phyloP scores from a whole-genome alignment of 2,329 filamentous ascomycete species.

The Talaromyces islandicus region DNA sequence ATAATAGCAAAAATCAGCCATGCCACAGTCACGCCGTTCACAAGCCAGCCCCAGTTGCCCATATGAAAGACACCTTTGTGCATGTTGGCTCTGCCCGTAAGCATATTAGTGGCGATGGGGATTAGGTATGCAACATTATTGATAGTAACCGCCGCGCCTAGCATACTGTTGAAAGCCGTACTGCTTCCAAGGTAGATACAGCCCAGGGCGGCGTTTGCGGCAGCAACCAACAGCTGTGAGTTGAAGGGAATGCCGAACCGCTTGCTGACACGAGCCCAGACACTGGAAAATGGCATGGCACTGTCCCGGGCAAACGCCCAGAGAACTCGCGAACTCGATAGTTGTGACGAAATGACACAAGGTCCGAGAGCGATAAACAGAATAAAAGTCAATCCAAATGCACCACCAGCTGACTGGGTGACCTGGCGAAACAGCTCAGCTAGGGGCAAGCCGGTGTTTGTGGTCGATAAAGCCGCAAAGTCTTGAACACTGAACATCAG shows the following conservation, averaged over 20 bases:
- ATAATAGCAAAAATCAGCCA: conserved; percentile 48
- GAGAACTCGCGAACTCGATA: conserved; percentile 47
- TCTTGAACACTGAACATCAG: conserved; percentile 50
- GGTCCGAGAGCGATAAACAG: conserved; percentile 28
- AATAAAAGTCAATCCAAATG: conserved; percentile 45
- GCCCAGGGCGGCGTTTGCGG: conserved; percentile 52
- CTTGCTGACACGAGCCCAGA: conserved; percentile 38
- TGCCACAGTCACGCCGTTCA: conserved; percentile 40
- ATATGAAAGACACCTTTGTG: conserved; percentile 42
- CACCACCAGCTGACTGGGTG: conserved; percentile 45
- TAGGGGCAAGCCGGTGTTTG: conserved; percentile 50
- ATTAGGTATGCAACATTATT: conserved; percentile 44
- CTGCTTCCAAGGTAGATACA: conserved; percentile 61
- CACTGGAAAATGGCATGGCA: conserved; percentile 29
- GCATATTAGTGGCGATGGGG: conserved; percentile 42
- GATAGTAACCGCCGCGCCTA: conserved; percentile 29
- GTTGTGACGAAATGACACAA: conserved; percentile 28
- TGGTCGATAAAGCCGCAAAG: conserved; percentile 36
- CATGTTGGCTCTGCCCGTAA: conserved; percentile 40
- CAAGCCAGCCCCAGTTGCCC: conserved; percentile 34
- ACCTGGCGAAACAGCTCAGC: conserved; percentile 59
- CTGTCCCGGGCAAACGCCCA: conserved; percentile 56
- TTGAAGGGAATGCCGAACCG: conserved; percentile 46
- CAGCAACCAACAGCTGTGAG: conserved; percentile 47
- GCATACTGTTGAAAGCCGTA: conserved; percentile 58